These are phyloP conservation scores for Kodamaea sp. DNA, from an alignment of 1,139 yeast species.

Conservation along the genomic window DNA sequence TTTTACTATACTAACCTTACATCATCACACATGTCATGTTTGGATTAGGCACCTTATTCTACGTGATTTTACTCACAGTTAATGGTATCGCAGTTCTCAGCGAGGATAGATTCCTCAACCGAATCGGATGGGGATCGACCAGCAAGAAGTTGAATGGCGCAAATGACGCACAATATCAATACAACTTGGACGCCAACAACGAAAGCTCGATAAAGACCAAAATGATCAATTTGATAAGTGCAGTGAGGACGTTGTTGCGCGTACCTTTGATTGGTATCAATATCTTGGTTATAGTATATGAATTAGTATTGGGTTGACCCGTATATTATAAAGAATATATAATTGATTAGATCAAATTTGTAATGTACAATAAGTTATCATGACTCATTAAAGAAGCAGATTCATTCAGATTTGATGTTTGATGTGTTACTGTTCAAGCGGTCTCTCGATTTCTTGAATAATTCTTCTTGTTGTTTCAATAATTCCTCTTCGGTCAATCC, in stretches of 20 bases:
- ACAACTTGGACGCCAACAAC: conserved; percentile 18
- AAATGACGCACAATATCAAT: conserved; percentile 25
- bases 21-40: conserved; percentile 38
- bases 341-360: conserved; percentile 1
- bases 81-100: conserved; percentile 78
- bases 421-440: conserved; percentile 46
- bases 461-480: conserved; percentile 85
- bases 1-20: too few relatives aligned
- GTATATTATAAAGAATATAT: conserved; percentile 1
- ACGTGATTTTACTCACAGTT: conserved; percentile 61
- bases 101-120: conserved; percentile 75
- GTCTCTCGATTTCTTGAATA: conserved; percentile 85
- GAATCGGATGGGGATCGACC: conserved; percentile 49
- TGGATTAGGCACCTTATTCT: conserved; percentile 67
- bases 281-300: conserved; percentile 64
- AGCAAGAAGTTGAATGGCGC: conserved; percentile 15
- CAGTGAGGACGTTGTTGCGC: conserved; percentile 71
- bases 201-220: conserved; percentile 54
- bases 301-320: conserved; percentile 62
- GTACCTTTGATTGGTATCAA: conserved; percentile 72
- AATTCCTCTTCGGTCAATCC: conserved; percentile 92
- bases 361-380: not conserved
- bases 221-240: conserved; percentile 61
- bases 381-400: not conserved
- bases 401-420: conserved; percentile 8